phyloP scores from a whole-genome alignment of 2,329 filamentous ascomycete genomes.

The Talaromyces sp. region DNA sequence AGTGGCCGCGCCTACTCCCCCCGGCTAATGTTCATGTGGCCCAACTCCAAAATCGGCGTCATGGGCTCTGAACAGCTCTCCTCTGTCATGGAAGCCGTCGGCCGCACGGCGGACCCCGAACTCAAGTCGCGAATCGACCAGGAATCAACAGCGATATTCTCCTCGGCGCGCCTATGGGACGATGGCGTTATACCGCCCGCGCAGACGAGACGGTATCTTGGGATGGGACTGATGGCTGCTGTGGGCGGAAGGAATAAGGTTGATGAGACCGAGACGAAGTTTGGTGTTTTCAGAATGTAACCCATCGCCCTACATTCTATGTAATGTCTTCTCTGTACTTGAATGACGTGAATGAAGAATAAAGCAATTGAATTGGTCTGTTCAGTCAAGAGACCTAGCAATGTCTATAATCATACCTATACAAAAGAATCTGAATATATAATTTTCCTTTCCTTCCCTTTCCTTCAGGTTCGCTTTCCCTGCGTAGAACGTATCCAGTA shows the following conservation, averaged over 20 bases:
- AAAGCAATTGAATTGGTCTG: background rate
- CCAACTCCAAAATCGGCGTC: constrained; percentile 90
- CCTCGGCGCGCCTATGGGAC: constrained; percentile 86
- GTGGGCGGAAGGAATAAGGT: constrained; percentile 63
- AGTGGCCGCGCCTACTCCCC: constrained; percentile 89
- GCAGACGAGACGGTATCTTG: constrained; percentile 70
- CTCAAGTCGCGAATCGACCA: constrained; percentile 80
- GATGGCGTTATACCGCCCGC: constrained; percentile 76
- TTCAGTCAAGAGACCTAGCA: background rate
- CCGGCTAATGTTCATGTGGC: constrained; percentile 93
- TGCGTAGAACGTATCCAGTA: constrained; percentile 4
- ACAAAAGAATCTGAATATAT: constrained; percentile 1
- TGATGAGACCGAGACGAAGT: constrained; percentile 58
- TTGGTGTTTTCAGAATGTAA: constrained; percentile 82
- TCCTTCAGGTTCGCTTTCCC: background rate
- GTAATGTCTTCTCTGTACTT: background rate
- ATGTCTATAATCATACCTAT: constrained; percentile 13
- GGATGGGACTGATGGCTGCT: constrained; percentile 67
- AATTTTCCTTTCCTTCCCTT: background rate
- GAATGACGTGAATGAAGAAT: background rate
- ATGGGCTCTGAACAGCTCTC: constrained; percentile 94
- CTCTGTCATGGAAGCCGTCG: constrained; percentile 91
- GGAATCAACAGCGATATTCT: constrained; percentile 86
- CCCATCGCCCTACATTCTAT: background rate
- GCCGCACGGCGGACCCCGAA: constrained; percentile 74